Evolutionary conservation across 768 basidiomycete genomes (phyloP).

Genomic region (Cyclocybe cylindracea): DNA sequence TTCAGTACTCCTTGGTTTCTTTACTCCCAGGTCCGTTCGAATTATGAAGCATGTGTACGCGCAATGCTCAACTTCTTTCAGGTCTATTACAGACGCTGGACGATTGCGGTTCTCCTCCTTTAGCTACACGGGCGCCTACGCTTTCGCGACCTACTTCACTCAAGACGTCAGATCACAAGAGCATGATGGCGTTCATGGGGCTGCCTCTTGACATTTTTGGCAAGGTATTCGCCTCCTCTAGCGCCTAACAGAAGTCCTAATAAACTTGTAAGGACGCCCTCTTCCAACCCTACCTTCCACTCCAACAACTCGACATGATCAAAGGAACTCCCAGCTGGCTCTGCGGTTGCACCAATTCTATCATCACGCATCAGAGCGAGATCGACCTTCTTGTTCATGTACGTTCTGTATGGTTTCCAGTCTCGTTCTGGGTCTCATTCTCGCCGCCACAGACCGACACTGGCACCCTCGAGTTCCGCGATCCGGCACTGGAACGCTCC

Average conservation of each 20-base stretch:
- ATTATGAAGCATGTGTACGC: background rate
- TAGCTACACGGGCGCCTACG: constrained; percentile 64
- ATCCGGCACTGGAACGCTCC: constrained; percentile 76
- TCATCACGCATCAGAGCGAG: constrained; percentile 91
- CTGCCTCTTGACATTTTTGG: constrained; percentile 95
- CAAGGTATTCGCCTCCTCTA: constrained; percentile 47
- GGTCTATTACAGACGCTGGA: constrained; percentile 87
- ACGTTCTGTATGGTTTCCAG: constrained; percentile 13
- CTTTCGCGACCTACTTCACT: constrained; percentile 73
- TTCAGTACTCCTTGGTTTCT: constrained; percentile 96
- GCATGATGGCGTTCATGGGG: constrained; percentile 89
- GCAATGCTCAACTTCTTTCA: constrained; percentile 26
- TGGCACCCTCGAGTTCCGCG: constrained; percentile 82
- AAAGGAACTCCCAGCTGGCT: constrained; percentile 82
- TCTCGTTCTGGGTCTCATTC: background rate
- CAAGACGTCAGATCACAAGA: constrained; percentile 85
- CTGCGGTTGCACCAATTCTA: constrained; percentile 94
- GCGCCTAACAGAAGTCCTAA: background rate
- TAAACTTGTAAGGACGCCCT: constrained; percentile 70
- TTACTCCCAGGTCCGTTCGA: constrained; percentile 74
- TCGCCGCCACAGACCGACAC: constrained; percentile 71
- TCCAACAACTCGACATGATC: constrained; percentile 92
- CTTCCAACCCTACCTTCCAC: constrained; percentile 96
- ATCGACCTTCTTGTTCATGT: constrained; percentile 92
- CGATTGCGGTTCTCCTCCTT: constrained; percentile 87